Evolutionary conservation across 2,329 filamentous ascomycete species (phyloP), one percentile per base, ranked within the genome.

Genomic region (Hypoxylon sp.): DNA sequence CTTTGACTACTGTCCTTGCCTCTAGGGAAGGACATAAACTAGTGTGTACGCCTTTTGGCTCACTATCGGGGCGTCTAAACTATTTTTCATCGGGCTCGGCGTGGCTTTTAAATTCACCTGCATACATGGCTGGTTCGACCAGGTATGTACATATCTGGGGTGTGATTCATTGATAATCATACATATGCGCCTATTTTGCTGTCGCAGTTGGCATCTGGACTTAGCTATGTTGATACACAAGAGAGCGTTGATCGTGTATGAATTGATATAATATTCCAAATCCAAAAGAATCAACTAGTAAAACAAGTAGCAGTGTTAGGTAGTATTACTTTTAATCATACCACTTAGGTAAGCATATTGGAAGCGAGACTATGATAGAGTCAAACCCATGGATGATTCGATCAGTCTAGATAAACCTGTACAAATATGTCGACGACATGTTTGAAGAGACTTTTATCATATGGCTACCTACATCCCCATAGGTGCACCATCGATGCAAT

Each of bases 41-140:
- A 44, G 42, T 31, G 22, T 48, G 19, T 13, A 42, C 19, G 48
- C 24, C 14, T 11, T n/a, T 29, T 50, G 31, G 44, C 31, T 47
- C 42, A 56, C 42, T 17, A 22, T 24, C 17, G 8, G 11, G 33
- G 13, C 31, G 29, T 11, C 19, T 5, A 26, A 56, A 35, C 39
- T 19, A 14, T 22, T 39, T 39, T 35, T 35, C 35, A 14, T 37
- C n/a, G 26, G 24, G 14, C n/a, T 35, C 50, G 31, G 17, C n/a
- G 29, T 31, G 50, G 31, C 14, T 35, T 37, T 53, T 2, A 31
- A 37, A 22, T 22, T 22, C 19, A 22, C 19, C 19, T 54, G 48
- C 31, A 29, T 29, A 54, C 31, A 50, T 52, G 33, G 39, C 39
- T 26, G 33, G 51, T 42, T 54, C 19, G 26, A n/a, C 50, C 31